Evolutionary conservation across 768 basidiomycete species (phyloP).

Genomic region (Collybiopsis confluens): DNA sequence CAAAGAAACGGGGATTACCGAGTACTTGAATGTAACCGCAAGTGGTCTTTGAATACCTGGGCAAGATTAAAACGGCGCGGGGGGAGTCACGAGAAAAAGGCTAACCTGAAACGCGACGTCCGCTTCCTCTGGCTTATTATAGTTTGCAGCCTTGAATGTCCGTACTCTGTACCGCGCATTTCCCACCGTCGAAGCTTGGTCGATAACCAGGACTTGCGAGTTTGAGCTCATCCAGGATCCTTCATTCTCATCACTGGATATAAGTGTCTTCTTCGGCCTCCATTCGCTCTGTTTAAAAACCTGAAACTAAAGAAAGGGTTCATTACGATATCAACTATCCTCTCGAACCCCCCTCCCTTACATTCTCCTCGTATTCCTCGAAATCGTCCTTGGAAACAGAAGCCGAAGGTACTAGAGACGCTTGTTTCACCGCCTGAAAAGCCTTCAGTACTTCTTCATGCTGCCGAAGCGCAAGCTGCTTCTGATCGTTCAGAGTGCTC

Average conservation of each 20-base stretch:
- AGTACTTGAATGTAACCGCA: neutral
- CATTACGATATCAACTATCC: too few relatives aligned
- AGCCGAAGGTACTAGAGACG: neutral
- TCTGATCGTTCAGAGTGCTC: neutral
- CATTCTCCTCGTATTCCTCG: constrained; percentile 3
- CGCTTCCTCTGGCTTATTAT: neutral
- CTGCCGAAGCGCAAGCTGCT: neutral
- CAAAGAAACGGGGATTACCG: neutral
- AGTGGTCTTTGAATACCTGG: neutral
- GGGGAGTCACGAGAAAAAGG: neutral
- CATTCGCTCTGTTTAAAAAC: constrained; percentile 2
- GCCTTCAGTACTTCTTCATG: neutral
- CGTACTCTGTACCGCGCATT: neutral
- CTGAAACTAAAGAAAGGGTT: neutral
- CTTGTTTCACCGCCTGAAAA: neutral
- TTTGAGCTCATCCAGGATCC: constrained; percentile 3
- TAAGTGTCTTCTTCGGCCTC: neutral
- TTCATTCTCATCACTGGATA: neutral
- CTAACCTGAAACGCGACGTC: neutral
- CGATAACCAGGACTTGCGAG: constrained; percentile 3
- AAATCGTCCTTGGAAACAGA: neutral
- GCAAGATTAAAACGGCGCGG: neutral
- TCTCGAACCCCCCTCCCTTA: too few relatives aligned
- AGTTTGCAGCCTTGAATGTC: neutral
- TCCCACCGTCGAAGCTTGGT: neutral